These are phyloP conservation scores for Rhodotorula diobovata DNA, from an alignment of 768 basidiomycete species.

Conservation along the genomic window DNA sequence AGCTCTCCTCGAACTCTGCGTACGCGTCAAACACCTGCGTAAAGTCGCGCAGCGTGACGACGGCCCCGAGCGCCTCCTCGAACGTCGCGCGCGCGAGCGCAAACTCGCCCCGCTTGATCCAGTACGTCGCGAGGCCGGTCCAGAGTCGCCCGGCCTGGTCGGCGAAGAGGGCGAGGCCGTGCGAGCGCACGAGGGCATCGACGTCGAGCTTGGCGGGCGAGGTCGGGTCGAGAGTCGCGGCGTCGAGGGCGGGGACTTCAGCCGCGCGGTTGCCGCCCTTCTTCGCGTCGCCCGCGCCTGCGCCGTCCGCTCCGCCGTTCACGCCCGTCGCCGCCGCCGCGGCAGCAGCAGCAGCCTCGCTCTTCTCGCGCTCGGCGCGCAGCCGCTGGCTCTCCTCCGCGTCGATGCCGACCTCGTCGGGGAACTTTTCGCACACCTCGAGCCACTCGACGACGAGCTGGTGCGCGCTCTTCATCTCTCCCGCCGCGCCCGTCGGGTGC, in stretches of 20 bases:
- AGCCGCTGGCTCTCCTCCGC: conserved; percentile 66
- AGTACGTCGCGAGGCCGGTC: conserved; percentile 94
- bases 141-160: conserved; percentile 95
- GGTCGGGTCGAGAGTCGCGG: conserved; percentile 64
- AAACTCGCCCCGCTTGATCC: conserved; percentile 96
- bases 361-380: conserved; percentile 46
- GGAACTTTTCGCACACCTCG: conserved; percentile 79
- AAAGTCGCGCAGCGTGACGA: conserved; percentile 92
- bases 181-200: conserved; percentile 73
- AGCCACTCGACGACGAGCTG: conserved; percentile 89
- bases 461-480: conserved; percentile 90
- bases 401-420: conserved; percentile 88
- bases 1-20: conserved; percentile 83
- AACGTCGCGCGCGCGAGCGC: conserved; percentile 62
- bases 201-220: conserved; percentile 72
- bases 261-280: neutral
- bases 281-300: conserved; percentile 14
- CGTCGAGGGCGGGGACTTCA: conserved; percentile 52
- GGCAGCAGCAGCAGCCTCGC: neutral
- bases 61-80: conserved; percentile 73
- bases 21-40: conserved; percentile 97
- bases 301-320: conserved; percentile 44
- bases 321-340: neutral
- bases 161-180: conserved; percentile 83
- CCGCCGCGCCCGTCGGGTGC: conserved; percentile 62